phyloP scores from a whole-genome alignment of 495 filamentous ascomycete genomes.

The Podospora conica region DNA sequence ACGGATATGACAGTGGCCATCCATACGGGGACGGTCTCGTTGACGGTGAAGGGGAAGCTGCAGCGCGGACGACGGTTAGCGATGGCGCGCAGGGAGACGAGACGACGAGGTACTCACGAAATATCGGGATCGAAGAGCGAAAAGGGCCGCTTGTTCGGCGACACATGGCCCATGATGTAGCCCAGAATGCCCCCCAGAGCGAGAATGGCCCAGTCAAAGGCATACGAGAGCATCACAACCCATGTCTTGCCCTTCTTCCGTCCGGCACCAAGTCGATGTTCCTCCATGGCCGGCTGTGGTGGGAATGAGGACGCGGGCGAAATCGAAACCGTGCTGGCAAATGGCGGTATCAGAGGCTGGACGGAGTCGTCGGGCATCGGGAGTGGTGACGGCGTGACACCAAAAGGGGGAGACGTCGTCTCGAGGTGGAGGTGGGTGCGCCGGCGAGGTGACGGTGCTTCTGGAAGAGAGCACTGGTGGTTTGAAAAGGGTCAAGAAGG shows the following conservation, averaged over 20 bases:
- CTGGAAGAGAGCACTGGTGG: background rate
- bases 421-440: slow-evolving; percentile 3
- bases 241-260: slow-evolving; percentile 21
- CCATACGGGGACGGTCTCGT: slow-evolving; percentile 64
- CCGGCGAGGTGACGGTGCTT: background rate
- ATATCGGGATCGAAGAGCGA: slow-evolving; percentile 40
- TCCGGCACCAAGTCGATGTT: slow-evolving; percentile 11
- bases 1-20: slow-evolving; percentile 52
- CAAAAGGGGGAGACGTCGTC: background rate
- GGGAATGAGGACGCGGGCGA: slow-evolving; percentile 18
- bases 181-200: slow-evolving; percentile 33
- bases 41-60: slow-evolving; percentile 64
- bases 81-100: background rate
- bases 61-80: slow-evolving; percentile 33
- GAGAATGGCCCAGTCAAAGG: slow-evolving; percentile 44
- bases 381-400: slow-evolving; percentile 1
- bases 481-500: background rate
- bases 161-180: slow-evolving; percentile 44
- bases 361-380: slow-evolving; percentile 32
- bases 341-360: slow-evolving; percentile 21
- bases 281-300: slow-evolving; percentile 20
- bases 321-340: slow-evolving; percentile 13
- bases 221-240: slow-evolving; percentile 38
- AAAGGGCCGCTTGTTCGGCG: slow-evolving; percentile 52
- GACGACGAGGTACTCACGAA: slow-evolving; percentile 37